These are phyloP conservation scores for Paramyrothecium sp. DNA, from an alignment of 2,329 filamentous ascomycete species.

Conservation along the genomic window DNA sequence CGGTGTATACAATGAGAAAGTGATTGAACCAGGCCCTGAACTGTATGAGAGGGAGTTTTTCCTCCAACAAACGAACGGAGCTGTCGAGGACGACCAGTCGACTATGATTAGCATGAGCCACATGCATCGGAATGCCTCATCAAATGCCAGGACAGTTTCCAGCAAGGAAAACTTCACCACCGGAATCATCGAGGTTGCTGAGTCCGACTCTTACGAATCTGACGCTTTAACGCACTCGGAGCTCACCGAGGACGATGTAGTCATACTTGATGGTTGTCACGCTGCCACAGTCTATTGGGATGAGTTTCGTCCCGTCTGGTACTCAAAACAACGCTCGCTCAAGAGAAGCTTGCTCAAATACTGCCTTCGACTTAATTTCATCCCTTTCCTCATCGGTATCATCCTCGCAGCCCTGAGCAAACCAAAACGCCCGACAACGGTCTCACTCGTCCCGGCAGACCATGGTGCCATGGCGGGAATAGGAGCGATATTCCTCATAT, in stretches of 20 bases:
- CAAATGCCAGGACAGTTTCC: no score
- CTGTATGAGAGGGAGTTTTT: neutral
- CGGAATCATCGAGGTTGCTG: neutral
- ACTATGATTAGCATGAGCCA: no score
- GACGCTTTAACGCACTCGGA: neutral
- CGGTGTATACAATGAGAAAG: slow-evolving; percentile 8
- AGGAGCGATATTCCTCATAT: slow-evolving; percentile 17
- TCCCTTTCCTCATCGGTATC: slow-evolving; percentile 17
- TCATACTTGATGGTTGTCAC: slow-evolving; percentile 24
- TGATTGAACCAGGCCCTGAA: neutral
- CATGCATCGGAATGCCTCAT: no score
- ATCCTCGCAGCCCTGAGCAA: slow-evolving; percentile 9
- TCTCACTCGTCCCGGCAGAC: neutral
- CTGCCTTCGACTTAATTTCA: slow-evolving; percentile 17
- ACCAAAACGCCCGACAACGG: neutral
- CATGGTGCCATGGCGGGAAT: slow-evolving; percentile 8
- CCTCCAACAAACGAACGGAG: neutral
- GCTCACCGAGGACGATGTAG: slow-evolving; percentile 25
- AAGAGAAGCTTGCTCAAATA: slow-evolving; percentile 16
- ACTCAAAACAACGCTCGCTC: slow-evolving; percentile 21
- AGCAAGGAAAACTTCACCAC: no score
- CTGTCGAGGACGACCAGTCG: neutral
- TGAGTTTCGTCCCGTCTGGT: slow-evolving; percentile 4
- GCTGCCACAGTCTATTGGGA: neutral
- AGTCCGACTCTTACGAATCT: neutral